phyloP scores from a whole-genome alignment of 1,284 basidiomycete species.

The Pisolithus thermaeus region DNA sequence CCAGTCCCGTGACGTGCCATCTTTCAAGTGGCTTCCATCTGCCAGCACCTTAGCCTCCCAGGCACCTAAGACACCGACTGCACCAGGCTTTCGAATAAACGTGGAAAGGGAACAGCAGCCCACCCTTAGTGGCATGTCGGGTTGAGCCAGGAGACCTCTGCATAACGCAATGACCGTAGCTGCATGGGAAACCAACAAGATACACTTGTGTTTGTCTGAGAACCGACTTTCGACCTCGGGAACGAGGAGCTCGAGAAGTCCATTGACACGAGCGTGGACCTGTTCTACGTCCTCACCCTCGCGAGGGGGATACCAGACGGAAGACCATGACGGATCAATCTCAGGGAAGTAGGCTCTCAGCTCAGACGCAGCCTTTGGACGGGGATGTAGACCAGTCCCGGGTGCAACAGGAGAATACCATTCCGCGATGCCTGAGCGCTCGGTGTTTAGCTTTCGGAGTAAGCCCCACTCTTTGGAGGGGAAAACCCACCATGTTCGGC shows the following conservation, averaged over 20 bases:
- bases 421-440: slow-evolving; percentile 60
- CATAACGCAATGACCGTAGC: slow-evolving; percentile 72
- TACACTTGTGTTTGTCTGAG: slow-evolving; percentile 37
- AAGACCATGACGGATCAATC: slow-evolving; percentile 57
- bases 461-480: background rate
- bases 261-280: slow-evolving; percentile 57
- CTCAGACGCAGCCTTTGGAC: slow-evolving; percentile 47
- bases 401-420: slow-evolving; percentile 77
- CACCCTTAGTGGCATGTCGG: slow-evolving; percentile 46
- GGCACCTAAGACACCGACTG: slow-evolving; percentile 28
- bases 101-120: slow-evolving; percentile 69
- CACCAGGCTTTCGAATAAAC: slow-evolving; percentile 30
- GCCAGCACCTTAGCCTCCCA: slow-evolving; percentile 48
- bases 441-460: background rate
- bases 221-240: slow-evolving; percentile 43
- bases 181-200: slow-evolving; percentile 75
- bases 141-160: slow-evolving; percentile 52
- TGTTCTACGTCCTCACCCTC: slow-evolving; percentile 64
- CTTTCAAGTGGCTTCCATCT: slow-evolving; percentile 52
- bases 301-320: slow-evolving; percentile 65
- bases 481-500: slow-evolving; percentile 62
- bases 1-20: slow-evolving; percentile 69
- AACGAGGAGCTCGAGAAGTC: slow-evolving; percentile 48
- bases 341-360: slow-evolving; percentile 50
- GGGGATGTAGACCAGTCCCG: slow-evolving; percentile 68